A percentile compares a stretch with the other conserved stretches of the same genome.
These are phyloP conservation scores for Amaranthus tricolor DNA, from an alignment of 179 eudicot genomes.

Conservation along the genomic window DNA sequence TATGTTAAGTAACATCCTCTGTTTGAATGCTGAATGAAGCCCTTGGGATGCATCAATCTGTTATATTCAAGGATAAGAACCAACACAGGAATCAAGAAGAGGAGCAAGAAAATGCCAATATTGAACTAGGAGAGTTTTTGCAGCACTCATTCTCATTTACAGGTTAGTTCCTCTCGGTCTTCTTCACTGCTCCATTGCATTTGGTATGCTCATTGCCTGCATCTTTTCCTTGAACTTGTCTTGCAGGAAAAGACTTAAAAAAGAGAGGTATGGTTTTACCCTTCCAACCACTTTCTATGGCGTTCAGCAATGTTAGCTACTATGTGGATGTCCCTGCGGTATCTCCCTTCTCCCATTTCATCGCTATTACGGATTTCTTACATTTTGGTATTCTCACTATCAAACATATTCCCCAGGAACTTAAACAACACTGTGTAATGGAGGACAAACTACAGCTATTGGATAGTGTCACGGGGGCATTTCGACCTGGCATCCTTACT, in stretches of 20 bases:
- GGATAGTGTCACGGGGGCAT: constrained; percentile 69
- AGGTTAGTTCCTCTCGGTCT: constrained; percentile 36
- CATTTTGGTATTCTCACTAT: constrained; percentile 1
- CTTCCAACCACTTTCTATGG: constrained; percentile 86
- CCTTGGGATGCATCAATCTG: constrained; percentile 59
- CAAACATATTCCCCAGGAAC: constrained; percentile 46
- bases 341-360: constrained; percentile 22
- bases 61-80: constrained; percentile 40
- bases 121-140: constrained; percentile 64
- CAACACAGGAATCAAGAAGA: constrained; percentile 28
- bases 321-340: constrained; percentile 81
- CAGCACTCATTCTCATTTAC: constrained; percentile 68
- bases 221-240: constrained; percentile 6
- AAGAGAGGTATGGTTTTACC: constrained; percentile 90
- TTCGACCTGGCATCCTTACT: constrained; percentile 86
- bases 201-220: constrained; percentile 9
- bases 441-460: constrained; percentile 62
- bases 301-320: constrained; percentile 69
- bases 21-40: constrained; percentile 42
- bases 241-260: constrained; percentile 47
- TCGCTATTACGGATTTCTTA: not conserved
- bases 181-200: not conserved
- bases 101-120: constrained; percentile 27
- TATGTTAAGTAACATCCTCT: not conserved
- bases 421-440: constrained; percentile 58